phyloP scores from a whole-genome alignment of 306 rosid genomes.

The Lathyrus aphaca region DNA sequence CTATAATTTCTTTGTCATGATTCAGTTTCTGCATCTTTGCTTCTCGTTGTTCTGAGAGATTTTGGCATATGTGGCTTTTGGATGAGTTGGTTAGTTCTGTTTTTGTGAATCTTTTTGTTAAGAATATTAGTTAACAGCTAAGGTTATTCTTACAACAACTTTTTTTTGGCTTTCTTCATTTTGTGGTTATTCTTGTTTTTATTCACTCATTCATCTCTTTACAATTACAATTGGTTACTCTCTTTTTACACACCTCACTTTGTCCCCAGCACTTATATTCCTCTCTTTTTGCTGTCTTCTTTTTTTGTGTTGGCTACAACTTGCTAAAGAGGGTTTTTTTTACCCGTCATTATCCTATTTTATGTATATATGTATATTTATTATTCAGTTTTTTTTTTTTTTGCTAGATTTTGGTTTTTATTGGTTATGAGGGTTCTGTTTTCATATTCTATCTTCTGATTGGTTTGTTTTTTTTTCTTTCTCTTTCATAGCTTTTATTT shows the following conservation, averaged over 20 bases:
- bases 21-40: not conserved
- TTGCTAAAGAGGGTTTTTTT: slow-evolving; percentile 23
- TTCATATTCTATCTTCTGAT: slow-evolving; percentile 45
- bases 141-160: slow-evolving; percentile 34
- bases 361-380: not conserved
- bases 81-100: slow-evolving; percentile 35
- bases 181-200: slow-evolving; percentile 38
- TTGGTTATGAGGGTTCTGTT: slow-evolving; percentile 50
- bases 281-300: slow-evolving; percentile 14
- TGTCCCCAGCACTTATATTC: slow-evolving; percentile 24
- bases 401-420: slow-evolving; percentile 42
- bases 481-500: slow-evolving; percentile 55
- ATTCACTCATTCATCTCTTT: slow-evolving; percentile 17
- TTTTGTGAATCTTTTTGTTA: slow-evolving; percentile 37
- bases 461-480: slow-evolving; percentile 43
- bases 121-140: slow-evolving; percentile 43
- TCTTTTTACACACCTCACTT: slow-evolving; percentile 37
- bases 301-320: slow-evolving; percentile 21
- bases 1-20: slow-evolving; percentile 19
- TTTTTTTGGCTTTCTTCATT: slow-evolving; percentile 43
- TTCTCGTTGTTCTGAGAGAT: not conserved
- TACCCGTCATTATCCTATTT: slow-evolving; percentile 31
- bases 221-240: slow-evolving; percentile 45
- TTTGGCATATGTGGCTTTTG: slow-evolving; percentile 2
- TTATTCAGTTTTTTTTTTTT: slow-evolving; percentile 9